Conservation (phyloP, 192 early-diverging fungal species). For the Mortierella hygrophila region DNA sequence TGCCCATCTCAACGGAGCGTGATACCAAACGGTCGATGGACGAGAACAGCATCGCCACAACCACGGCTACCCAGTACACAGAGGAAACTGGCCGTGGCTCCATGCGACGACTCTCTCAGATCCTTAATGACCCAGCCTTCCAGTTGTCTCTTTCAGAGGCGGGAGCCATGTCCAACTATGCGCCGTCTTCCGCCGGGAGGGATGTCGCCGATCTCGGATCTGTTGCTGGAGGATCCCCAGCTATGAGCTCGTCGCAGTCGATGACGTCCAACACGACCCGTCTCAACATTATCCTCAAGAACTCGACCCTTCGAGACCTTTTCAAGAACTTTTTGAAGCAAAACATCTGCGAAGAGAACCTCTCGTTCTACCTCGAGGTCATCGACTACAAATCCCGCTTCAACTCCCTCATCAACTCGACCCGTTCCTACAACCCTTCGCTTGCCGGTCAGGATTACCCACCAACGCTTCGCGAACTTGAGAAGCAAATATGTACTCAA, state of each 20-base stretch:
- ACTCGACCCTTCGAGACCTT: constrained; percentile 61
- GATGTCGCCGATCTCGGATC: constrained; percentile 19
- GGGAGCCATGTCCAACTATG: constrained; percentile 25
- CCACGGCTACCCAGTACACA: constrained; percentile 3
- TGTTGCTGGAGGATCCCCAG: background rate
- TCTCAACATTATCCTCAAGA: constrained; percentile 72
- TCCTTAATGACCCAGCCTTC: constrained; percentile 46
- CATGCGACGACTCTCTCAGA: constrained; percentile 36
- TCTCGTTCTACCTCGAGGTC: constrained; percentile 76
- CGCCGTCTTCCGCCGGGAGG: constrained; percentile 25
- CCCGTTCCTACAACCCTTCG: constrained; percentile 14
- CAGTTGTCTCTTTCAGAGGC: constrained; percentile 32
- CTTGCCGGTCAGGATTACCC: constrained; percentile 40
- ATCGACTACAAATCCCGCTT: constrained; percentile 64
- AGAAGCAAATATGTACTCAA: constrained; percentile 58
- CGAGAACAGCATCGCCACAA: constrained; percentile 17
- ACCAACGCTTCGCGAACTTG: constrained; percentile 37
- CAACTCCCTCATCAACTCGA: constrained; percentile 33
- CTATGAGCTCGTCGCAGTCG: constrained; percentile 21
- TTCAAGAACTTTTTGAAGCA: constrained; percentile 75
- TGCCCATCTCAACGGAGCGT: constrained; percentile 33
- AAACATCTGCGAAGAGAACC: constrained; percentile 82
- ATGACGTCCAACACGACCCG: constrained; percentile 65
- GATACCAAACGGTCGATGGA: constrained; percentile 20
- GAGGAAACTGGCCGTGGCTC: constrained; percentile 5